Evolutionary conservation across 2,329 filamentous ascomycete species (phyloP).

Genomic region (Pseudogymnoascus sp.): DNA sequence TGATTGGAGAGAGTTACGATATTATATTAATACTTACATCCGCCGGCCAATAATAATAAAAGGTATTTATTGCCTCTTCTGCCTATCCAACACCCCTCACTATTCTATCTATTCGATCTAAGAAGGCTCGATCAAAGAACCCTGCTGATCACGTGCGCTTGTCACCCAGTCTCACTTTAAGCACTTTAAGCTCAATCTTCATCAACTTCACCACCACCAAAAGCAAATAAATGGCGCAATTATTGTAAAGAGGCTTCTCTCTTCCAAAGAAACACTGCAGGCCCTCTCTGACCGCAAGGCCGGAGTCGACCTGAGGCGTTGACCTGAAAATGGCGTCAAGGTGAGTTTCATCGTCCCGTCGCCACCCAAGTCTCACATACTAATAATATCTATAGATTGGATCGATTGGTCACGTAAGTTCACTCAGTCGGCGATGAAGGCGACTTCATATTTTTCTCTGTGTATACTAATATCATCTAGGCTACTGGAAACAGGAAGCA

Average conservation of each 20-base stretch:
- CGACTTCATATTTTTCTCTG: neutral
- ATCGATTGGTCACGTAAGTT: conserved; percentile 80
- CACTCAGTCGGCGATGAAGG: neutral
- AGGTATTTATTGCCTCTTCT: neutral
- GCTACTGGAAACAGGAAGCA: conserved; percentile 94
- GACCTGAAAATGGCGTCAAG: conserved; percentile 28
- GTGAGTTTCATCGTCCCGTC: conserved; percentile 19
- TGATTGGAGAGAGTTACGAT: neutral
- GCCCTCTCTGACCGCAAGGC: conserved; percentile 3
- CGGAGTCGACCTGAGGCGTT: conserved; percentile 3
- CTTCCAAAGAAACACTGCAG: neutral
- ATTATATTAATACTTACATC: neutral
- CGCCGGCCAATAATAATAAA: neutral
- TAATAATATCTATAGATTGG: conserved; percentile 49
- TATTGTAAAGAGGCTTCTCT: neutral
- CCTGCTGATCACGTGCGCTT: neutral
- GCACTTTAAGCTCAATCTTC: neutral
- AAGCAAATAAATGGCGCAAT: neutral
- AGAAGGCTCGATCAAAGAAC: neutral
- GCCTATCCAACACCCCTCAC: no score
- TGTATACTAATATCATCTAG: conserved; percentile 38
- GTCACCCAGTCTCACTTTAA: neutral
- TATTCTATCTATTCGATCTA: neutral
- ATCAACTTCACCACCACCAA: neutral
- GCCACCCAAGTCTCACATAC: conserved; percentile 11